These are phyloP conservation scores for Catenaria anguillulae DNA, from an alignment of 371 early-diverging fungal species.

Conservation along the genomic window DNA sequence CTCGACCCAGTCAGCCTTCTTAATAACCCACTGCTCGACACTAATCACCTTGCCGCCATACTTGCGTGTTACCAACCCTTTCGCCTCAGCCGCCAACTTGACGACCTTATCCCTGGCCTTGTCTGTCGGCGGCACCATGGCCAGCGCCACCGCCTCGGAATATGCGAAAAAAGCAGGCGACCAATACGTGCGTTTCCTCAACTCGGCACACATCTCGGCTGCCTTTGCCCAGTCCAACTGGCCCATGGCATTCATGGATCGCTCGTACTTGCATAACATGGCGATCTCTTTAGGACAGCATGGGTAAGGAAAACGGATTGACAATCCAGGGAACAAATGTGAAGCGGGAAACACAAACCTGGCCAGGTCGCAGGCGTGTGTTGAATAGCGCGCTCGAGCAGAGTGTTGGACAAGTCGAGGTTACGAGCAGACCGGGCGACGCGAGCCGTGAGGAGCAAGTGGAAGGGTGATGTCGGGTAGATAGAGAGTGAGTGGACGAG, in stretches of 20 bases:
- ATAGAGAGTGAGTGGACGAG: not conserved
- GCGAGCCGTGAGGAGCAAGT: conserved; percentile 1
- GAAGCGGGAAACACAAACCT: too few species aligned
- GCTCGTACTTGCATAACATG: not conserved
- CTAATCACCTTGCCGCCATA: not conserved
- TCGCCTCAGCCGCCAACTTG: not conserved
- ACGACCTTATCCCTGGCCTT: not conserved
- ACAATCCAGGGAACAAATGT: too few species aligned
- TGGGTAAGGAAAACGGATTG: too few species aligned
- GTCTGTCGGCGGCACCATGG: not conserved
- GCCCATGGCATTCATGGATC: not conserved
- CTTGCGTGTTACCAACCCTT: not conserved
- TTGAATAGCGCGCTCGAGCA: not conserved
- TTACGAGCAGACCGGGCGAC: not conserved
- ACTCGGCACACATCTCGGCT: not conserved
- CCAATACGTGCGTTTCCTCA: not conserved
- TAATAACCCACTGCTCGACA: conserved; percentile 2
- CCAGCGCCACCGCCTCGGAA: not conserved
- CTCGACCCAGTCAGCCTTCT: not conserved
- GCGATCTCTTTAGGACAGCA: too few species aligned
- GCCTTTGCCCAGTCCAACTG: not conserved
- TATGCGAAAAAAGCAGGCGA: not conserved
- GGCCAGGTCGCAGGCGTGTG: not conserved
- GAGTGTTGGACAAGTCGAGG: not conserved
- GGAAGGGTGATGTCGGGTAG: not conserved